Conservation (phyloP, 805 yeast genomes). For the Jamesozyma lodderae region DNA sequence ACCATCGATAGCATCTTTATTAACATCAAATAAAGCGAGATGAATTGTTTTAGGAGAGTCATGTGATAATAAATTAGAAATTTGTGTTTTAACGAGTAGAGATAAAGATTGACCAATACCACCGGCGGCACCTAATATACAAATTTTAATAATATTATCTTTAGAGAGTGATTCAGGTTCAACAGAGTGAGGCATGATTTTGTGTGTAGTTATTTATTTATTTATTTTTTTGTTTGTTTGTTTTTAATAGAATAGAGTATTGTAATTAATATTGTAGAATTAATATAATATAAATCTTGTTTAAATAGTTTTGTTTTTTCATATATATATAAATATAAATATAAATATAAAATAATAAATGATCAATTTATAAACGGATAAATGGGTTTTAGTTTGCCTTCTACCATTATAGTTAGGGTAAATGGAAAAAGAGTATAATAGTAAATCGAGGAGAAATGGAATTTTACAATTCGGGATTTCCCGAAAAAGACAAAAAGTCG, state of each 20-base stretch:
- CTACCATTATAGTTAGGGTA: too few species aligned
- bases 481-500: too few species aligned
- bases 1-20: constrained; percentile 53
- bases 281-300: too few species aligned
- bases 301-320: too few species aligned
- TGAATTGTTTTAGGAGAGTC: constrained; percentile 27
- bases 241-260: too few species aligned
- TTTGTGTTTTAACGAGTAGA: constrained; percentile 55
- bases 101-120: constrained; percentile 94
- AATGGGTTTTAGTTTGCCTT: too few species aligned
- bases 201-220: neutral
- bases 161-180: neutral
- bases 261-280: too few species aligned
- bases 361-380: too few species aligned
- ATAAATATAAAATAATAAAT: neutral
- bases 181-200: constrained; percentile 19
- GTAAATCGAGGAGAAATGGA: too few species aligned
- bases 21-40: constrained; percentile 76
- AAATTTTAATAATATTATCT: constrained; percentile 43
- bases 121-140: constrained; percentile 88
- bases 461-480: too few species aligned
- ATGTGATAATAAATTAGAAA: constrained; percentile 8
- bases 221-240: neutral
- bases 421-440: too few species aligned
- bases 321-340: neutral